phyloP scores from a whole-genome alignment of 768 basidiomycete species.

The Naganishia antarctica region DNA sequence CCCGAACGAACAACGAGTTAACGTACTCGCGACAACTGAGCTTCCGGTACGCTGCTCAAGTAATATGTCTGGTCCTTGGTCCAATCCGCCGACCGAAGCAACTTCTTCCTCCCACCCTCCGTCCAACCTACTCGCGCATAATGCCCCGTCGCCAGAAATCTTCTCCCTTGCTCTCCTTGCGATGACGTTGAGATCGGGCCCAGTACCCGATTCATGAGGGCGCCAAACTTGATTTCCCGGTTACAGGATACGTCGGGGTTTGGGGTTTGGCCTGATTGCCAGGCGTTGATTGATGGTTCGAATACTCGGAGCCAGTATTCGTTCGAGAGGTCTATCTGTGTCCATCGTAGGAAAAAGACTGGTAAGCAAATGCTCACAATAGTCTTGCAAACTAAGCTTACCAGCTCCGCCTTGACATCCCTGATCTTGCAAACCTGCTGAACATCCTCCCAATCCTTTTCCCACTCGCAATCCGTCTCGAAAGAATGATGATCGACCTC shows the following conservation, averaged over 20 bases:
- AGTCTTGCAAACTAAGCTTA: conserved; percentile 45
- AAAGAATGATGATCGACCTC: conserved; percentile 55
- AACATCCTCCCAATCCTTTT: conserved; percentile 90
- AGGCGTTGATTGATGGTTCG: conserved; percentile 70
- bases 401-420: conserved; percentile 70
- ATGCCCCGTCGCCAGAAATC: conserved; percentile 58
- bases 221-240: conserved; percentile 57
- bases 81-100: conserved; percentile 55
- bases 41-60: conserved; percentile 69
- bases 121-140: conserved; percentile 70
- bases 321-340: conserved; percentile 74
- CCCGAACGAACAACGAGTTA: neutral
- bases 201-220: conserved; percentile 57
- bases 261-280: conserved; percentile 76
- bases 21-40: conserved; percentile 57
- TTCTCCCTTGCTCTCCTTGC: neutral
- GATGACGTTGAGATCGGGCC: neutral
- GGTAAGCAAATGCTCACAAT: neutral
- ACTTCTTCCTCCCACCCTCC: conserved; percentile 45
- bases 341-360: neutral
- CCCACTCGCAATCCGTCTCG: conserved; percentile 93
- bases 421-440: conserved; percentile 68
- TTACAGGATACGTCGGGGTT: conserved; percentile 95
- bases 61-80: conserved; percentile 91
- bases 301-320: conserved; percentile 92